phyloP scores from a whole-genome alignment of 257 asterid species.

The Capsicum pubescens region DNA sequence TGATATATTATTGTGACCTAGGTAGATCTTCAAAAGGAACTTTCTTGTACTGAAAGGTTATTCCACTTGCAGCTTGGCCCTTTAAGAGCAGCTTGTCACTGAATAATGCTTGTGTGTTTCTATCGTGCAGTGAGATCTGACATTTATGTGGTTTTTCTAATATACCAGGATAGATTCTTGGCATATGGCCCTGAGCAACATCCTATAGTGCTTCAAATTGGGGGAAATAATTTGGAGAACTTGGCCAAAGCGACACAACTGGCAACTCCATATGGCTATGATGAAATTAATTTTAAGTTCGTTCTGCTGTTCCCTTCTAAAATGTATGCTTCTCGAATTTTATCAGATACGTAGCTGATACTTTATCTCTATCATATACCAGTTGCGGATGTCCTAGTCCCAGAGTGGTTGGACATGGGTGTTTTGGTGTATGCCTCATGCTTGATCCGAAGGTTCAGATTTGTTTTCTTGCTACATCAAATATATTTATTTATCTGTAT shows the following conservation, averaged over 20 bases:
- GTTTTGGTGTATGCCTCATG: constrained; percentile 94
- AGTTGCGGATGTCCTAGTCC: constrained; percentile 99
- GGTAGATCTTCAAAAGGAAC: not conserved
- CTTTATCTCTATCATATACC: constrained; percentile 34
- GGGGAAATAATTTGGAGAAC: constrained; percentile 88
- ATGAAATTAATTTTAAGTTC: constrained; percentile 92
- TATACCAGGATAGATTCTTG: constrained; percentile 83
- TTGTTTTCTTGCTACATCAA: constrained; percentile 26
- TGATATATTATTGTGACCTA: constrained; percentile 1
- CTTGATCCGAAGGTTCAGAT: constrained; percentile 91
- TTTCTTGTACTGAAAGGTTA: not conserved
- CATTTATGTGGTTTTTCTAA: constrained; percentile 35
- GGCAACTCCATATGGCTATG: constrained; percentile 87
- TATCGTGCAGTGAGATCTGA: constrained; percentile 6
- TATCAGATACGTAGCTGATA: constrained; percentile 34
- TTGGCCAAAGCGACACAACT: constrained; percentile 87
- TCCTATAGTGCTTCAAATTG: constrained; percentile 95
- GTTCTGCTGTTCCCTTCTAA: constrained; percentile 38
- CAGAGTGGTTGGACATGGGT: constrained; percentile 96
- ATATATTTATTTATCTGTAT: constrained; percentile 23
- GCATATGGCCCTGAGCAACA: constrained; percentile 91
- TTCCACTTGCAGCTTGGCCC: not conserved
- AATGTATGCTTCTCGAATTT: constrained; percentile 25
- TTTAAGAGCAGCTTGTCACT: not conserved
- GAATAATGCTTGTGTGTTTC: constrained; percentile 10